phyloP scores from a whole-genome alignment of 2,329 filamentous ascomycete genomes.

The Penicillium sp. region DNA sequence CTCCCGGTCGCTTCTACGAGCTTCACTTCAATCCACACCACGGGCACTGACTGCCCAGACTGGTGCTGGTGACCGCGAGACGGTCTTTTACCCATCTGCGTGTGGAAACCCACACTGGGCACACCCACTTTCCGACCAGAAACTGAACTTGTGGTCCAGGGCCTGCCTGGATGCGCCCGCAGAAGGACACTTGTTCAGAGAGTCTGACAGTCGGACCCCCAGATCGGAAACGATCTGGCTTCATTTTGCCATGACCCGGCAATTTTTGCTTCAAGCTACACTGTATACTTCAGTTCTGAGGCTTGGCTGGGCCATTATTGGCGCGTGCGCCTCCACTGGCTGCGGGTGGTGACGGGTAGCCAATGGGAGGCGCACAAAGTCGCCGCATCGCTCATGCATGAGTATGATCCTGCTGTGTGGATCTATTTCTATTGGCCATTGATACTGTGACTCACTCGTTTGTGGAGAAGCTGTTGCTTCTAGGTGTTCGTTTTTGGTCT shows the following conservation, averaged over 20 bases:
- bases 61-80: constrained; percentile 8
- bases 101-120: background rate
- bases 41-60: constrained; percentile 9
- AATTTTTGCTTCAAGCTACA: constrained; percentile 2
- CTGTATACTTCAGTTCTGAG: constrained; percentile 11
- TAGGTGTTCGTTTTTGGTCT: background rate
- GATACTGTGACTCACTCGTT: constrained; percentile 4
- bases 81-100: constrained; percentile 13
- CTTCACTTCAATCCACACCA: constrained; percentile 5
- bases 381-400: constrained; percentile 5
- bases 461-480: background rate
- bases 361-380: constrained; percentile 1
- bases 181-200: constrained; percentile 5
- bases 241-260: constrained; percentile 8
- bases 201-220: constrained; percentile 9
- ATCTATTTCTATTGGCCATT: constrained; percentile 5
- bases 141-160: background rate
- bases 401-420: background rate
- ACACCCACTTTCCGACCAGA: constrained; percentile 1
- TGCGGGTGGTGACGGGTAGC: background rate
- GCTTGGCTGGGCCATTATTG: constrained; percentile 11
- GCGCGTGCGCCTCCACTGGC: background rate
- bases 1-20: constrained; percentile 5
- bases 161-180: constrained; percentile 9
- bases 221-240: constrained; percentile 12